Conservation (phyloP, 2,329 filamentous ascomycete genomes). For the Arthrobotrys megalospora region DNA sequence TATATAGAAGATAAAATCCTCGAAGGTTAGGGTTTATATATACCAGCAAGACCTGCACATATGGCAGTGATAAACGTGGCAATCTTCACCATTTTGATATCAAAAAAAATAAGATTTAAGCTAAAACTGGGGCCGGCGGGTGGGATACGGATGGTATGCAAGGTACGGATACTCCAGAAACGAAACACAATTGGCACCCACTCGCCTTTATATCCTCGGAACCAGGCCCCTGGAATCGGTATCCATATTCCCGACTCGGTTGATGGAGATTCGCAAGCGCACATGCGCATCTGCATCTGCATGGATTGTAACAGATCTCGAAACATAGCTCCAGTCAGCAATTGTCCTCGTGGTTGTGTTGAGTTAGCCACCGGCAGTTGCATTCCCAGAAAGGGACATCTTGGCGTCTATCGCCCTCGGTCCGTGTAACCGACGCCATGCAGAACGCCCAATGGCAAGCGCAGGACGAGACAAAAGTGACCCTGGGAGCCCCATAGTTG, state of each 20-base stretch:
- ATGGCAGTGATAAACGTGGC: constrained; percentile 1
- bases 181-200: neutral
- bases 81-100: constrained; percentile 3
- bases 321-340: constrained; percentile 24
- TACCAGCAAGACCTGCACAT: constrained; percentile 34
- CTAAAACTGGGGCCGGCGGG: neutral
- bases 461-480: constrained; percentile 3
- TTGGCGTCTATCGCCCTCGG: constrained; percentile 34
- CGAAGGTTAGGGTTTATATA: neutral
- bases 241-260: constrained; percentile 1
- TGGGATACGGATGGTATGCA: constrained; percentile 23
- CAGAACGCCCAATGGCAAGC: constrained; percentile 17
- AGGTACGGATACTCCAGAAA: constrained; percentile 16
- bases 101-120: neutral
- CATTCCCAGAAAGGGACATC: constrained; percentile 26
- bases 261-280: constrained; percentile 14
- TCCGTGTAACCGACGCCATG: constrained; percentile 37
- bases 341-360: constrained; percentile 35
- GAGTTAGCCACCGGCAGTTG: constrained; percentile 32
- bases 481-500: constrained; percentile 9
- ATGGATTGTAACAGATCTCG: neutral
- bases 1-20: neutral
- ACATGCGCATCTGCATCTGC: constrained; percentile 18
- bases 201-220: constrained; percentile 24
- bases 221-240: constrained; percentile 13